Percentiles rank a stretch among this genome's conserved stretches.
Evolutionary conservation across 345 rosid genomes (phyloP).

Genomic region (Hypericum androsaemum): DNA sequence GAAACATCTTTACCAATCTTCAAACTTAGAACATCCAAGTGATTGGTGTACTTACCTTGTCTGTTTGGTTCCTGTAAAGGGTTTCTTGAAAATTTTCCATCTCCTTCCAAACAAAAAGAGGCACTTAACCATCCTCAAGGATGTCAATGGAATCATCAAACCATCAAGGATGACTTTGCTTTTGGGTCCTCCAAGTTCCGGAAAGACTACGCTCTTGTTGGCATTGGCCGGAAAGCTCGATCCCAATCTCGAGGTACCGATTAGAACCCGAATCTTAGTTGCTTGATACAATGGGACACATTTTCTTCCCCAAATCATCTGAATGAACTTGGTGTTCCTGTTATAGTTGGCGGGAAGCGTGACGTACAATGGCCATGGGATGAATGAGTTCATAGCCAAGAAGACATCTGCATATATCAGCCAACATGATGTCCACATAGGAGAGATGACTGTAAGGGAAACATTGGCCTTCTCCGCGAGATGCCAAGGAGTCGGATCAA

Average conservation of each 20-base stretch:
- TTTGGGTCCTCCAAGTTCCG: constrained; percentile 82
- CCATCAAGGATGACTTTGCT: constrained; percentile 84
- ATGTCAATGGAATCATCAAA: constrained; percentile 59
- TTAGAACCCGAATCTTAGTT: too few relatives aligned
- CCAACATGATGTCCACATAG: constrained; percentile 55
- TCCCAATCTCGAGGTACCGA: constrained; percentile 38
- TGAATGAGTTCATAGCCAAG: constrained; percentile 52
- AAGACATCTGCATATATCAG: constrained; percentile 60
- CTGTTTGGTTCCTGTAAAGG: constrained; percentile 10
- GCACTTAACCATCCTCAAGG: constrained; percentile 47
- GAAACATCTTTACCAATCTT: not conserved
- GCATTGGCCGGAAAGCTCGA: constrained; percentile 79
- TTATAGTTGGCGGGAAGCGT: constrained; percentile 47
- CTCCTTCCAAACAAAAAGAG: constrained; percentile 43
- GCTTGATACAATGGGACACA: too few relatives aligned
- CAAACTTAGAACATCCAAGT: not conserved
- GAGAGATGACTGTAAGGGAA: constrained; percentile 63
- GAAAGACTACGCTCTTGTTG: constrained; percentile 68
- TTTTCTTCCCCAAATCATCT: too few relatives aligned
- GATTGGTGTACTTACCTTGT: not conserved
- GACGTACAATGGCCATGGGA: constrained; percentile 48
- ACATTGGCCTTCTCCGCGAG: constrained; percentile 74
- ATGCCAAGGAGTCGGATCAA: constrained; percentile 53
- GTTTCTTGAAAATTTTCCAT: constrained; percentile 16
- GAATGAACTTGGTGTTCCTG: not conserved